Conservation (phyloP, 768 basidiomycete genomes). For the Suillus cothurnatus region DNA sequence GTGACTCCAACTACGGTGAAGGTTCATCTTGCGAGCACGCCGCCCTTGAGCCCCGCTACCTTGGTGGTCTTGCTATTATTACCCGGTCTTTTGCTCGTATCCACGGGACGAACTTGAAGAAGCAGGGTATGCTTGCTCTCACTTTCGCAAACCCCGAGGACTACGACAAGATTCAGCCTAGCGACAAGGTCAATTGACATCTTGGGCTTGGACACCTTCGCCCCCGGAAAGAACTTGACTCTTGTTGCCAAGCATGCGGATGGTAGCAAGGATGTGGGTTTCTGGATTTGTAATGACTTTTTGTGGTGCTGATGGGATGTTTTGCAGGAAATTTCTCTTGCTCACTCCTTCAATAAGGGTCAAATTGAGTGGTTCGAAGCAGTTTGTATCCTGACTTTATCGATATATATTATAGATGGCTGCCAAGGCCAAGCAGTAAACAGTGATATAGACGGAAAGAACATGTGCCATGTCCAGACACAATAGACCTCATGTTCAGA, state of each 20-base stretch:
- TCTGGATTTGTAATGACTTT: not conserved
- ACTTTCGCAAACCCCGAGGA: conserved; percentile 73
- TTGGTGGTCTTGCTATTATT: conserved; percentile 95
- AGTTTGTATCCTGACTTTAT: conserved; percentile 22
- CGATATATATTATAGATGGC: conserved; percentile 66
- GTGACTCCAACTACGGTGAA: conserved; percentile 96
- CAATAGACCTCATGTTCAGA: not conserved
- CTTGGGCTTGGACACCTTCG: conserved; percentile 83
- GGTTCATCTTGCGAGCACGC: conserved; percentile 98
- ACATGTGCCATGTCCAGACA: not conserved
- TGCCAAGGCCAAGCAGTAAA: conserved; percentile 55
- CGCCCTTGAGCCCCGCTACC: conserved; percentile 92
- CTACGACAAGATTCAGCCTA: conserved; percentile 32
- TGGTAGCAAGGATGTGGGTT: conserved; percentile 65
- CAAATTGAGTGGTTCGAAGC: conserved; percentile 99
- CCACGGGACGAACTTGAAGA: conserved; percentile 98
- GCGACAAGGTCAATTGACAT: conserved; percentile 91
- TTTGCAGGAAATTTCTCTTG: conserved; percentile 66
- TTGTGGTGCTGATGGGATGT: conserved; percentile 17
- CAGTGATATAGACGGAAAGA: not conserved
- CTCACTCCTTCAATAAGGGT: conserved; percentile 95
- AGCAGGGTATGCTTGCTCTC: conserved; percentile 98
- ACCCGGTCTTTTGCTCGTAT: conserved; percentile 97
- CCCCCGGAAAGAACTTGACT: conserved; percentile 90
- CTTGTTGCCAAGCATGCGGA: conserved; percentile 81